phyloP scores from a whole-genome alignment of 2,329 filamentous ascomycete genomes.

The Fusarium sp. region DNA sequence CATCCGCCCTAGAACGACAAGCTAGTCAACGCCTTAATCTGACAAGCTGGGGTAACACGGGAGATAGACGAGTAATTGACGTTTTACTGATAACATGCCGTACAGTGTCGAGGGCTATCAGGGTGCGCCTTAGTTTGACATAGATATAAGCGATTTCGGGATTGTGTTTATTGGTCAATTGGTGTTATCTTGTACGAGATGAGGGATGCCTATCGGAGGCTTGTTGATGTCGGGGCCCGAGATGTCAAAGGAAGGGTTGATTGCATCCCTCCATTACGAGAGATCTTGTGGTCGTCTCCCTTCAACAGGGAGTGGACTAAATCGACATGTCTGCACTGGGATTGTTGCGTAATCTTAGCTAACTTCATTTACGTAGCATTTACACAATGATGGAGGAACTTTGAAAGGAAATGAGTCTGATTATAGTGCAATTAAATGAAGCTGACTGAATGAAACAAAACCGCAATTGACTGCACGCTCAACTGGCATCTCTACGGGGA shows the following conservation, averaged over 20 bases:
- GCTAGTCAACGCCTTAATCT: conserved; percentile 32
- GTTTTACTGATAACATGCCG: not conserved
- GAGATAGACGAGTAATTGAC: not conserved
- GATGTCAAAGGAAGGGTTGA: not conserved
- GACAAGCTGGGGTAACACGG: conserved; percentile 24
- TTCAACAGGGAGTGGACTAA: not conserved
- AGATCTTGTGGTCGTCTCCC: not conserved
- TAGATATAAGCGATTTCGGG: not conserved
- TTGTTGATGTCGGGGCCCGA: not conserved
- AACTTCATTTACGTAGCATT: not conserved
- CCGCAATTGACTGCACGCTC: not conserved
- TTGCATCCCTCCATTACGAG: not conserved
- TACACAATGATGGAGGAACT: not conserved
- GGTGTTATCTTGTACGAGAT: not conserved
- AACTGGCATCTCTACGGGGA: not conserved
- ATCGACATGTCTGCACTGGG: accelerated
- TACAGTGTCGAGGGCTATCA: not conserved
- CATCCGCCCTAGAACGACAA: conserved; percentile 34
- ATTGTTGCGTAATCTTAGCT: too few species aligned
- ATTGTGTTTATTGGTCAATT: conserved; percentile 3
- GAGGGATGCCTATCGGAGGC: not conserved
- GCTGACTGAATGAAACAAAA: too few species aligned
- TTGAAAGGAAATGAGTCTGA: accelerated
- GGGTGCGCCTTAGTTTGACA: conserved; percentile 11
- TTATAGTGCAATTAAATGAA: accelerated